Conservation (phyloP, 768 basidiomycete genomes). For the Trametes gibbosa region DNA sequence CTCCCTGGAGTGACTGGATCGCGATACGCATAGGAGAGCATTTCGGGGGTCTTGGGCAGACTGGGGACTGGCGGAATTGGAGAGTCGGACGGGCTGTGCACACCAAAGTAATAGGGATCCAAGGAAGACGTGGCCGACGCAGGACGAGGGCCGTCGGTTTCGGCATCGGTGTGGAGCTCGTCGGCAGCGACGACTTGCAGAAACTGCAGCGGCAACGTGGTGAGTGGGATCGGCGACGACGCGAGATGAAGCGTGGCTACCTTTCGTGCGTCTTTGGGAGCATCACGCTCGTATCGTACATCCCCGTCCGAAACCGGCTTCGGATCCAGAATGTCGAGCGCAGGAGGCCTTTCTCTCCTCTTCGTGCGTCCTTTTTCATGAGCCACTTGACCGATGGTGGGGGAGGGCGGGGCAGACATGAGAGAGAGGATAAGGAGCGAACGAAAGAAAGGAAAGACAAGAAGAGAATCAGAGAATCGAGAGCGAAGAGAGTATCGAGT, state of each 20-base stretch:
- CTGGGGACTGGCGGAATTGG: constrained; percentile 48
- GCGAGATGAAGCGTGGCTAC: constrained; percentile 24
- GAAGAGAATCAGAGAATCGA: constrained; percentile 20
- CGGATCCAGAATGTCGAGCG: constrained; percentile 45
- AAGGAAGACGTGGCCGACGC: constrained; percentile 76
- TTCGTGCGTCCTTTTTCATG: constrained; percentile 38
- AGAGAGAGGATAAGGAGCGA: constrained; percentile 33
- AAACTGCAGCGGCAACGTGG: constrained; percentile 37
- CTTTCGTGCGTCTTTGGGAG: constrained; percentile 32
- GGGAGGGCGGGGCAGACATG: constrained; percentile 41
- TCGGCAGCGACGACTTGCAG: constrained; percentile 44
- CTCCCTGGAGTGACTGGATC: constrained; percentile 71
- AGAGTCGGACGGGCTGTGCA: constrained; percentile 66
- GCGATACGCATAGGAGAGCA: constrained; percentile 33
- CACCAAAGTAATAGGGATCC: constrained; percentile 86
- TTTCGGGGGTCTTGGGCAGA: constrained; percentile 62
- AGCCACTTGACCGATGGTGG: constrained; percentile 41
- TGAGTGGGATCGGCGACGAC: constrained; percentile 18
- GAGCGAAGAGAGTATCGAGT: constrained; percentile 8
- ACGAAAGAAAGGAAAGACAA: constrained; percentile 37
- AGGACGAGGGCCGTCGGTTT: constrained; percentile 56
- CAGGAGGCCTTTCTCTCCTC: constrained; percentile 52
- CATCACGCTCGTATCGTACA: constrained; percentile 38
- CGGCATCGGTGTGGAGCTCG: constrained; percentile 42
- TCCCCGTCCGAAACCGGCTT: constrained; percentile 40